Evolutionary conservation across 805 yeast genomes (phyloP).

Genomic region (Wickerhamomyces subpelliculosus): DNA sequence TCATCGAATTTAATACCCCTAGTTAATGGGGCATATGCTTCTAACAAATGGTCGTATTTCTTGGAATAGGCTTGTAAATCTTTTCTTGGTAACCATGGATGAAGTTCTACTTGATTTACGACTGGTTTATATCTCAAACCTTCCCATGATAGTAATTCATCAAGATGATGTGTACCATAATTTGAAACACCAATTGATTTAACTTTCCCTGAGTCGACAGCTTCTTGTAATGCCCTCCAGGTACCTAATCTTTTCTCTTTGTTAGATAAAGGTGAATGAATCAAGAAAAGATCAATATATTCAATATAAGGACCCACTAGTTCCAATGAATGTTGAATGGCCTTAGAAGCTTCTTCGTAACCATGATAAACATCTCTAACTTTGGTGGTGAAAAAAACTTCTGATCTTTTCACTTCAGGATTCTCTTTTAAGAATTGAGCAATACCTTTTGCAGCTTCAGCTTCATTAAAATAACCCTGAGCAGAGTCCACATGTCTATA

Average conservation of each 20-base stretch:
- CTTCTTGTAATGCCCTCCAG: conserved; percentile 69
- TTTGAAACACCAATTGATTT: conserved; percentile 70
- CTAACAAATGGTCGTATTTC: conserved; percentile 36
- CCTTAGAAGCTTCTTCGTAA: conserved; percentile 36
- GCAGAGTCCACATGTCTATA: conserved; percentile 76
- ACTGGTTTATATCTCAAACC: conserved; percentile 50
- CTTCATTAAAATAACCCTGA: conserved; percentile 58
- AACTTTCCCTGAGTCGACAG: conserved; percentile 47
- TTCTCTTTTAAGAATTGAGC: conserved; percentile 40
- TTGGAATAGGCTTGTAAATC: conserved; percentile 35
- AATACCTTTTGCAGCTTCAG: conserved; percentile 57
- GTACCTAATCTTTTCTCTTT: conserved; percentile 45
- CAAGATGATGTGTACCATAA: conserved; percentile 50
- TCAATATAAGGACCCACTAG: conserved; percentile 41
- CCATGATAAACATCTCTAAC: conserved; percentile 30
- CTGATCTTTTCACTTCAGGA: conserved; percentile 49
- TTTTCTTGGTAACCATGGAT: conserved; percentile 35
- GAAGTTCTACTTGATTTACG: conserved; percentile 58
- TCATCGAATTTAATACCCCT: conserved; percentile 38
- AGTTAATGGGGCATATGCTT: conserved; percentile 58
- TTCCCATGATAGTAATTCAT: conserved; percentile 51
- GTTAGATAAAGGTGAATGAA: conserved; percentile 54
- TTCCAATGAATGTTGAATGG: conserved; percentile 46
- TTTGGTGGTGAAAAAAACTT: conserved; percentile 66
- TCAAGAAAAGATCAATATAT: conserved; percentile 62